Evolutionary conservation across 1,139 yeast species (phyloP), one percentile per base, ranked within the genome.

Genomic region (Blastobotrys arbuscula): DNA sequence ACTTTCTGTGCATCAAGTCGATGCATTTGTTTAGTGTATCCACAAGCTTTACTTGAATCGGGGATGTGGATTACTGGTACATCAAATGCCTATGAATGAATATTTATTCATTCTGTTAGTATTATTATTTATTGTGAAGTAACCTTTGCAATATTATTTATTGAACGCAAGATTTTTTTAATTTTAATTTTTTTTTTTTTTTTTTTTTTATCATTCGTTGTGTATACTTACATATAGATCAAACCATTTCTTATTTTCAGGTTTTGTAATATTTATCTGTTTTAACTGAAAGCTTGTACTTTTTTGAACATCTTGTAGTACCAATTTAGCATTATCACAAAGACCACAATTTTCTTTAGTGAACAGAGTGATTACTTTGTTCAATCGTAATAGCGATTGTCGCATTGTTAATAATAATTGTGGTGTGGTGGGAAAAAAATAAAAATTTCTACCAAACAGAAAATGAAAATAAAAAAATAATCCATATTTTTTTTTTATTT

Each of bases 11-110:
- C 74, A 51, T 79, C 70, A 49, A 89, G 74, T 50, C 81, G 75
- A 67, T 89, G 97, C 90, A 88, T 87, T 61, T 83, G 79, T 60
- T 82, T 83, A 13, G 75, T 73, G 3, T 82, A 74, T 44, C 75
- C 70, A 36, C 62, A 66, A 43, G 72, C 73, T 3, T 50, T 52
- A 21, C 56, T 55, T 5, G 66, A 72, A 2, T 68, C 68, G 51
- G 79, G 65, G 16, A 87, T 72, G 61, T 89, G 96, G 37, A 88
- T 66, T 0, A 90, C 97, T 0, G 97, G 97, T 1, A 89, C 90
- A 62, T 90, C 97, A 65, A 81, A 88, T 55, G 95, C 84, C 67
- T 64, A 41, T 36, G 19, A 18, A 12, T 18, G 39, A 16, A 36
- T 8, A 15, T 12, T 18, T 9, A 33, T 34, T 34, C 8, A 16